phyloP scores from a whole-genome alignment of 208 protist genomes.

The Trypanosoma platydactyli region DNA sequence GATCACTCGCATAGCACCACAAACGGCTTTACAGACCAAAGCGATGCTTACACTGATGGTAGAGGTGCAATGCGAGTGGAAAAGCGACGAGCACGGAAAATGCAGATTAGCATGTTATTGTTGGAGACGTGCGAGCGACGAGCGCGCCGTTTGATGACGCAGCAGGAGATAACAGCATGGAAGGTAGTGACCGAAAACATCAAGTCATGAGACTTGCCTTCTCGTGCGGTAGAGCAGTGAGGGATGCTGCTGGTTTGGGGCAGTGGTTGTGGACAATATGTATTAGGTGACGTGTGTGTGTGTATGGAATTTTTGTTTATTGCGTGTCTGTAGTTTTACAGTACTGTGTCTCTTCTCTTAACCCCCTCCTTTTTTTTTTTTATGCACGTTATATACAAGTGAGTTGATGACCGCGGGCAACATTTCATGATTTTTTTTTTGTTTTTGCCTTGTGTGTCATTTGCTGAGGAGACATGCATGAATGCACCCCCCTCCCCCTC shows the following conservation, averaged over 20 bases:
- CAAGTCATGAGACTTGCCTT: background rate
- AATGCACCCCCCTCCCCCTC: too few species aligned
- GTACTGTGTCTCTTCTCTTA: too few species aligned
- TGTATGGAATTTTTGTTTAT: background rate
- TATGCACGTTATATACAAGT: too few species aligned
- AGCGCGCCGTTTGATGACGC: constrained; percentile 6
- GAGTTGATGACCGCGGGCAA: too few species aligned
- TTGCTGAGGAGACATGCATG: too few species aligned
- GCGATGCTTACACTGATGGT: constrained; percentile 23
- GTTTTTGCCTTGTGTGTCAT: too few species aligned
- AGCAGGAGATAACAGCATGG: constrained; percentile 13
- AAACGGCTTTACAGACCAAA: constrained; percentile 22
- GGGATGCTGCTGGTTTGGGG: background rate
- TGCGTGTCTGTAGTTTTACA: too few species aligned
- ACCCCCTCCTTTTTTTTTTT: too few species aligned
- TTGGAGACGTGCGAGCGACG: constrained; percentile 25
- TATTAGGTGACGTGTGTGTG: constrained; percentile 1
- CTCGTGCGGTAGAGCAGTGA: background rate
- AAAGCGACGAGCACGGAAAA: constrained; percentile 10
- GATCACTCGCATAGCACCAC: background rate
- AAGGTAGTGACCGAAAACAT: background rate
- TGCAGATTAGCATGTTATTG: constrained; percentile 20
- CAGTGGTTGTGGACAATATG: background rate
- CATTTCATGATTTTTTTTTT: too few species aligned
- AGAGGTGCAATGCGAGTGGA: constrained; percentile 24